phyloP scores from a whole-genome alignment of 2,329 filamentous ascomycete species.

The Domatiomyces globalis region DNA sequence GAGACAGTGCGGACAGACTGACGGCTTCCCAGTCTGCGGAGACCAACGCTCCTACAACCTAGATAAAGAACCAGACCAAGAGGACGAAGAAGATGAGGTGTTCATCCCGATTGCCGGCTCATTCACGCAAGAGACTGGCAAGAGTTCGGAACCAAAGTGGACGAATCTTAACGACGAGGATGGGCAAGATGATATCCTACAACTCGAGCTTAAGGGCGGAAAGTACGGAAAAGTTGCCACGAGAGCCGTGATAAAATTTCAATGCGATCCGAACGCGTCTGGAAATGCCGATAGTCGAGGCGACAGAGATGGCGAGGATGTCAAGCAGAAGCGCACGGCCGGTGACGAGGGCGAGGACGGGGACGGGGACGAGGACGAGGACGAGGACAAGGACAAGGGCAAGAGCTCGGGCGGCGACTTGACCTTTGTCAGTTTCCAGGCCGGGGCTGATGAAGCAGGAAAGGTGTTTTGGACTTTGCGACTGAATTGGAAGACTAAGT shows the following conservation, averaged over 20 bases:
- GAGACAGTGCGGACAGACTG: constrained; percentile 5
- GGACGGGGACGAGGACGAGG: constrained; percentile 18
- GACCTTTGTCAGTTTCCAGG: constrained; percentile 58
- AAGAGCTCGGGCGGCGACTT: constrained; percentile 41
- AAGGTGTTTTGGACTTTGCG: constrained; percentile 47
- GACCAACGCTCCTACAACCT: constrained; percentile 15
- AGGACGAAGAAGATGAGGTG: constrained; percentile 17
- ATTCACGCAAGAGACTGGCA: constrained; percentile 30
- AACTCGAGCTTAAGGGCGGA: constrained; percentile 51
- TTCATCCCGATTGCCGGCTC: constrained; percentile 22
- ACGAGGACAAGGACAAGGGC: constrained; percentile 20
- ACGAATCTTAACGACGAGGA: constrained; percentile 54
- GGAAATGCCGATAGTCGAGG: constrained; percentile 45
- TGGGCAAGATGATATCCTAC: constrained; percentile 55
- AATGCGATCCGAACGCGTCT: constrained; percentile 59
- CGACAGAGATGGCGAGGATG: constrained; percentile 21
- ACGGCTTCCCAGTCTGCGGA: constrained; percentile 14
- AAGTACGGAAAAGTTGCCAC: constrained; percentile 42
- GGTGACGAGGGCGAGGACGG: constrained; percentile 13
- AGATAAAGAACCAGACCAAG: constrained; percentile 16
- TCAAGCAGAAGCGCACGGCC: constrained; percentile 16
- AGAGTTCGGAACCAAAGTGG: constrained; percentile 49
- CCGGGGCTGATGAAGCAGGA: constrained; percentile 37
- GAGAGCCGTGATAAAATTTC: constrained; percentile 68
- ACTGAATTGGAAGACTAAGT: constrained; percentile 74